Base-by-base conservation (phyloP, 2,329 filamentous ascomycete species). In the Fusarium nisikadoi region DNA sequence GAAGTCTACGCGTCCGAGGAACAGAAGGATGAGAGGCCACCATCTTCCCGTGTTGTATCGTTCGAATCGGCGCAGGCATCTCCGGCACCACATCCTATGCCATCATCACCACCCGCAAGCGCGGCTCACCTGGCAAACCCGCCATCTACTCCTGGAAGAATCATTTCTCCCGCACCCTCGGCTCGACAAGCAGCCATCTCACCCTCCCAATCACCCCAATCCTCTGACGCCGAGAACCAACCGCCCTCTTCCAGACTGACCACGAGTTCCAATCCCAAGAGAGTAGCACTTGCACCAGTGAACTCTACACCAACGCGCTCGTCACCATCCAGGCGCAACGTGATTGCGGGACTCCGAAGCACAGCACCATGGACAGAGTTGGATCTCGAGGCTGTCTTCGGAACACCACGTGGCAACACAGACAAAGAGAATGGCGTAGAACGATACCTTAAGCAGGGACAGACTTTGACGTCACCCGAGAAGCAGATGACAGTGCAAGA, bases 401-500 rank as follows among this genome's bases (percentile, higher is more conserved):
- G 85, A 78, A 76, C 82, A 6, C 82, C 83, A 4, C 65, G 63
- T 11, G 83, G 84, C 16, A 80, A 81, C 19, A 75, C 82, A 17
- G 84, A 87, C 46, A 87, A 87, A 76, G 87, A 91, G 73, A 90
- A 89, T 61, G 81, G 82, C 0, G 83, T 84, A 4, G 83, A 83
- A 23, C 81, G 83, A 14, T 83, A 89, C 31, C 79, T 91, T 20
- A 85, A 84, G 62, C 84, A 86, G 42, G 90, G 89, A 17, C 86
- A 86, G 1, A 88, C 88, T 19, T 82, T 99, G 58, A 92, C 89
- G 5, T 92, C 88, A 58, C 89, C 91, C 0, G 96, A 98, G 84
- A 94, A 92, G 84, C 86, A 88, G 41, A 97, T 99, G 95, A 95
- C 91, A 9, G 94, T 98, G 0, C 94, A 97, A 80, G 91, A 98